phyloP scores from a whole-genome alignment of 164 flowering plant genomes.

The Berberis thunbergii region DNA sequence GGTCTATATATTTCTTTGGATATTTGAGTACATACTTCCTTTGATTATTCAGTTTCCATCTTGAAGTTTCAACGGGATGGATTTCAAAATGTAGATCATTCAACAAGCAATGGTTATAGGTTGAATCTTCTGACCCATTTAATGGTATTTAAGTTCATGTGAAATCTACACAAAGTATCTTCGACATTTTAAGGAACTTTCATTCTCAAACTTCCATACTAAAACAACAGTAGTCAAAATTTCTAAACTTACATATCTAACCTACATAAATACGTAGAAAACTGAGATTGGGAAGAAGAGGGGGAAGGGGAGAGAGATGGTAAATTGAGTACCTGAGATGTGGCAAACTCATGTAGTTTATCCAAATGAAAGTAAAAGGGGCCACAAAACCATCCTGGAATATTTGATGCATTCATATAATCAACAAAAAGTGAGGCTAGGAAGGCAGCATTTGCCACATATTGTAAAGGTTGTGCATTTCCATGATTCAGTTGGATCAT shows the following conservation, averaged over 20 bases:
- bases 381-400: conserved; percentile 68
- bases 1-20: too few species aligned
- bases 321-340: conserved; percentile 38
- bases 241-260: neutral
- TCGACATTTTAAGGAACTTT: too few species aligned
- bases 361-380: conserved; percentile 19
- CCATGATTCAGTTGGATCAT: conserved; percentile 58
- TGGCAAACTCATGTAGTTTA: conserved; percentile 40
- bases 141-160: too few species aligned
- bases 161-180: too few species aligned
- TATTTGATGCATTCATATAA: conserved; percentile 47
- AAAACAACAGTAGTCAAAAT: too few species aligned
- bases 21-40: too few species aligned
- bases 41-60: too few species aligned
- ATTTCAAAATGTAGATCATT: too few species aligned
- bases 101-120: too few species aligned
- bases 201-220: too few species aligned
- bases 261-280: neutral
- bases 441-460: conserved; percentile 68
- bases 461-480: conserved; percentile 48
- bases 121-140: too few species aligned
- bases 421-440: conserved; percentile 61
- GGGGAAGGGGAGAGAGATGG: neutral
- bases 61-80: too few species aligned
- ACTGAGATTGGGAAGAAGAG: neutral